phyloP scores from a whole-genome alignment of 1,139 yeast species.

The Saccharomycopsis hybrid region DNA sequence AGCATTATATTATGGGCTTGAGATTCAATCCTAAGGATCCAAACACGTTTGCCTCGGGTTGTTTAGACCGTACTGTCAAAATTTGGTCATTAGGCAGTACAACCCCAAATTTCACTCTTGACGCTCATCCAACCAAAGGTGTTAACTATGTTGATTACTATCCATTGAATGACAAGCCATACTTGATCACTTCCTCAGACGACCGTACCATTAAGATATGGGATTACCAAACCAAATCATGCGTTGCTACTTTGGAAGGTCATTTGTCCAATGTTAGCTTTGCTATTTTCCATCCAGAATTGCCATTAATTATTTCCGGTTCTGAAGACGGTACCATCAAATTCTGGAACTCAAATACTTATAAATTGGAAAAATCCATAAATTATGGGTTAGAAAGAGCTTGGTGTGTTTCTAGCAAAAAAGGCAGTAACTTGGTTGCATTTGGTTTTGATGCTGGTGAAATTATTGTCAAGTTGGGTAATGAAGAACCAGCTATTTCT shows the following conservation, averaged over 20 bases:
- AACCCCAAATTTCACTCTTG: slow-evolving; percentile 85
- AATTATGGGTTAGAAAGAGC: slow-evolving; percentile 92
- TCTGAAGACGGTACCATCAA: slow-evolving; percentile 78
- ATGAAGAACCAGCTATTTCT: slow-evolving; percentile 88
- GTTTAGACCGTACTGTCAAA: slow-evolving; percentile 92
- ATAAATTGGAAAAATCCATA: slow-evolving; percentile 81
- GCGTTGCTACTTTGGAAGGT: slow-evolving; percentile 91
- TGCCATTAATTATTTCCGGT: slow-evolving; percentile 81
- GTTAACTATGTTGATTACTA: slow-evolving; percentile 95
- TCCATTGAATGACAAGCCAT: slow-evolving; percentile 96
- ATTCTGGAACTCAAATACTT: slow-evolving; percentile 75
- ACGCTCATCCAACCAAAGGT: slow-evolving; percentile 89
- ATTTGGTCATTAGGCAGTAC: slow-evolving; percentile 92
- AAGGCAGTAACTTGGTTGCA: slow-evolving; percentile 74
- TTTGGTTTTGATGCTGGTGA: slow-evolving; percentile 95
- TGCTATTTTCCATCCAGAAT: slow-evolving; percentile 94
- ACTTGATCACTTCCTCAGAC: slow-evolving; percentile 86
- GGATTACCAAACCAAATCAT: slow-evolving; percentile 96
- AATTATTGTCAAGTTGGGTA: slow-evolving; percentile 80
- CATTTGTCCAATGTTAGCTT: slow-evolving; percentile 92
- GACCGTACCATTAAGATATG: slow-evolving; percentile 87
- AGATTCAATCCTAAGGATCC: slow-evolving; percentile 97
- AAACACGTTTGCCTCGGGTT: slow-evolving; percentile 94
- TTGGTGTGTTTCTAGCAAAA: slow-evolving; percentile 86
- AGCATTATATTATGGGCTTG: slow-evolving; percentile 90